Evolutionary conservation across 306 rosid species (phyloP).

Genomic region (Prinsepia uniflora): DNA sequence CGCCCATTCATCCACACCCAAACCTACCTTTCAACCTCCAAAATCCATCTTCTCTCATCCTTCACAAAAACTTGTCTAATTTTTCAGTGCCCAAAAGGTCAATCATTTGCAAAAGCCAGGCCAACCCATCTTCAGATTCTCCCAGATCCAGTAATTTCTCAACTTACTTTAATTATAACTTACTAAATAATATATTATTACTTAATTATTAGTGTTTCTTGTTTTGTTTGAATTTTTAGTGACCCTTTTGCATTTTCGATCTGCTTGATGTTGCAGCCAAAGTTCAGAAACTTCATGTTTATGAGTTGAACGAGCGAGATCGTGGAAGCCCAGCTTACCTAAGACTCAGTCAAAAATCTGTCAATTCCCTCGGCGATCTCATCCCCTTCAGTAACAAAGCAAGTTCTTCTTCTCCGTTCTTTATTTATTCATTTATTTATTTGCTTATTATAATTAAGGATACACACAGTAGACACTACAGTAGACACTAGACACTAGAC

Average conservation of each 20-base stretch:
- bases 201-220: too few relatives aligned
- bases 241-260: background rate
- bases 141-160: constrained; percentile 12
- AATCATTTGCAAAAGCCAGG: constrained; percentile 25
- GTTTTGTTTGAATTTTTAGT: too few relatives aligned
- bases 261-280: constrained; percentile 14
- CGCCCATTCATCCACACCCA: constrained; percentile 6
- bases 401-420: background rate
- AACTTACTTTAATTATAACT: too few relatives aligned
- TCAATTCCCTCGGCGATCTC: constrained; percentile 37
- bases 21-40: constrained; percentile 16
- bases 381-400: constrained; percentile 32
- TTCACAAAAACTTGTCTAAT: background rate
- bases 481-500: too few relatives aligned
- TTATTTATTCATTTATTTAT: background rate
- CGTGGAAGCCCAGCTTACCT: constrained; percentile 33
- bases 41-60: constrained; percentile 13
- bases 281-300: constrained; percentile 31
- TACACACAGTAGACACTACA: too few relatives aligned
- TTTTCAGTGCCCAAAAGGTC: constrained; percentile 19
- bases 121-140: constrained; percentile 11
- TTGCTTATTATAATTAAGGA: background rate
- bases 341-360: constrained; percentile 28
- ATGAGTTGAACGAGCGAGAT: constrained; percentile 38
- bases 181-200: too few relatives aligned